phyloP scores from a whole-genome alignment of 352 stramenopile genomes.

The Thraustochytrium striatum region DNA sequence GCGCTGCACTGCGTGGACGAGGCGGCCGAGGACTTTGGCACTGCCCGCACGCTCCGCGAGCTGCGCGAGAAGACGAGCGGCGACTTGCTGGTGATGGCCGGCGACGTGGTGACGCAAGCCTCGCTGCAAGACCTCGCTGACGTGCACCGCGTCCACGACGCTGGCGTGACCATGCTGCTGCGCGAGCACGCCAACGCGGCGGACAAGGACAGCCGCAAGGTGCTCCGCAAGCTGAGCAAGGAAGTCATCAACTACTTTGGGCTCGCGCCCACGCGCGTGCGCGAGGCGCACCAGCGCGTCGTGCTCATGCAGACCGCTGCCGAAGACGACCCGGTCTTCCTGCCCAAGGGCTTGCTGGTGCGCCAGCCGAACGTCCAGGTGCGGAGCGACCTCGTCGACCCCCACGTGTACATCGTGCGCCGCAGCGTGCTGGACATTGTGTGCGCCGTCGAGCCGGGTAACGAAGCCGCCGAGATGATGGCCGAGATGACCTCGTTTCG shows the following conservation, averaged over 20 bases:
- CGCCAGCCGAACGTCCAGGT: constrained; percentile 1
- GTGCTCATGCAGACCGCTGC: constrained; percentile 35
- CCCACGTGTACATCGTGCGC: constrained; percentile 27
- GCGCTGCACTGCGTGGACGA: not conserved
- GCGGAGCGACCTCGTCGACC: constrained; percentile 14
- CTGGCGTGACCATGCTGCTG: constrained; percentile 27
- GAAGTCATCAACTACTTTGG: constrained; percentile 47
- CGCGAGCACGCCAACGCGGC: constrained; percentile 1
- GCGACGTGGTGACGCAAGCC: constrained; percentile 8
- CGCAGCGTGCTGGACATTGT: constrained; percentile 24
- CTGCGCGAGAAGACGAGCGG: constrained; percentile 6
- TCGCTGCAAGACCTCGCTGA: constrained; percentile 12
- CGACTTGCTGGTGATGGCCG: constrained; percentile 25
- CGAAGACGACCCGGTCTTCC: constrained; percentile 19
- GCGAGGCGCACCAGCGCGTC: not conserved
- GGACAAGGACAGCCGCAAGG: not conserved
- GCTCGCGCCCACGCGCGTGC: not conserved
- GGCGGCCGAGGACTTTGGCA: not conserved
- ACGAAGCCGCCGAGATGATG: not conserved
- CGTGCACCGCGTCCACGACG: constrained; percentile 4
- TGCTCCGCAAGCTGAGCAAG: constrained; percentile 32
- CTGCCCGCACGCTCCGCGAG: not conserved
- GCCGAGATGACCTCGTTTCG: not conserved
- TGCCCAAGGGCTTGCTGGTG: constrained; percentile 4
- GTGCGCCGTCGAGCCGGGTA: not conserved